These are phyloP conservation scores for Helichrysum umbraculigerum DNA, from an alignment of 129 eudicot species.

Conservation along the genomic window DNA sequence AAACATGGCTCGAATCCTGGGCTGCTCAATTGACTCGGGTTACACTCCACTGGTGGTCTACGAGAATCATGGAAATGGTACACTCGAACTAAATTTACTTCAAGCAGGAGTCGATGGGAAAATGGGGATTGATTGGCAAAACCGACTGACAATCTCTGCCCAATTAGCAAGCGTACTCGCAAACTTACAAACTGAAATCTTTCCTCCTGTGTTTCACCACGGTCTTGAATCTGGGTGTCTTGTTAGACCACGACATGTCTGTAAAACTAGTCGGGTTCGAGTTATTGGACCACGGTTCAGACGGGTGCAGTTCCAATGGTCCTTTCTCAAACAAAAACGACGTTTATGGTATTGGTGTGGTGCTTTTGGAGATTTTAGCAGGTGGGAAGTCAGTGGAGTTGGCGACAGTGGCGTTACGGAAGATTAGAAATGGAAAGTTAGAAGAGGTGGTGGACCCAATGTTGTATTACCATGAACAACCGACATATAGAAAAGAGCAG, in stretches of 20 bases:
- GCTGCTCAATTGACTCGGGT: slow-evolving; percentile 80
- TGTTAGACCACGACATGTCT: slow-evolving; percentile 56
- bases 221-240: slow-evolving; percentile 55
- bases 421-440: slow-evolving; percentile 69
- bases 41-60: slow-evolving; percentile 64
- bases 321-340: slow-evolving; percentile 44
- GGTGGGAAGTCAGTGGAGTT: slow-evolving; percentile 45
- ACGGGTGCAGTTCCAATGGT: neutral
- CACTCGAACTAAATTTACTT: slow-evolving; percentile 53
- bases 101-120: slow-evolving; percentile 35
- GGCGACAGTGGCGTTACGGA: slow-evolving; percentile 51
- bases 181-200: slow-evolving; percentile 61
- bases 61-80: slow-evolving; percentile 70
- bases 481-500: slow-evolving; percentile 56
- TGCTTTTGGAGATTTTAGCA: slow-evolving; percentile 70
- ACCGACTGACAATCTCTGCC: slow-evolving; percentile 57
- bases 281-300: slow-evolving; percentile 30
- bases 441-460: slow-evolving; percentile 86
- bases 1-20: slow-evolving; percentile 69
- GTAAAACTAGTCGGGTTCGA: slow-evolving; percentile 65
- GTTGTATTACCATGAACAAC: slow-evolving; percentile 83
- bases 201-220: slow-evolving; percentile 74
- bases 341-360: slow-evolving; percentile 65
- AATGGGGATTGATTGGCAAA: slow-evolving; percentile 61
- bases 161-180: slow-evolving; percentile 68